phyloP scores from a whole-genome alignment of 805 yeast species.

The Zygoascus bituminiphila region DNA sequence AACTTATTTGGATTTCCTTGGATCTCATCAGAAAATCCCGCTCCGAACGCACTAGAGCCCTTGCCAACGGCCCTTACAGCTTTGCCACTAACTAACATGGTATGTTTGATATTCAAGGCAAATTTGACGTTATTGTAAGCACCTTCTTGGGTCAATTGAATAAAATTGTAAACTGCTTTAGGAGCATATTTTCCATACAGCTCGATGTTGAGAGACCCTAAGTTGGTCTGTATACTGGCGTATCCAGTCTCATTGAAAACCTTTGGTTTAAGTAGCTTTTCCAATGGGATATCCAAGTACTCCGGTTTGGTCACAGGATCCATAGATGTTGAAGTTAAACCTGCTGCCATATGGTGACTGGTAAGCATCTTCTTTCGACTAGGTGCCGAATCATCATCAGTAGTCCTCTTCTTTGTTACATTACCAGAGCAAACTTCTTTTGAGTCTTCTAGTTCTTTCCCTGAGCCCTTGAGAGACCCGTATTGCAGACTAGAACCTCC shows the following conservation, averaged over 20 bases:
- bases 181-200: constrained; percentile 22
- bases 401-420: neutral
- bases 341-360: constrained; percentile 23
- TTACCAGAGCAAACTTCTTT: neutral
- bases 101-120: constrained; percentile 27
- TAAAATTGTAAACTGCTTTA: constrained; percentile 24
- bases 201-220: constrained; percentile 22
- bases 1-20: neutral
- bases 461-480: neutral
- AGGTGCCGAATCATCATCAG: neutral
- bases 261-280: constrained; percentile 22
- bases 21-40: constrained; percentile 26
- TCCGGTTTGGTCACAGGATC: constrained; percentile 22
- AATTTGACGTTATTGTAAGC: constrained; percentile 26
- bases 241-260: constrained; percentile 23
- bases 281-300: constrained; percentile 18
- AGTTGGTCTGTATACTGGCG: constrained; percentile 22
- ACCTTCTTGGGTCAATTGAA: constrained; percentile 25
- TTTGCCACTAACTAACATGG: constrained; percentile 32
- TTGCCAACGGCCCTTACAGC: constrained; percentile 30
- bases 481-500: constrained; percentile 13
- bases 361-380: constrained; percentile 13
- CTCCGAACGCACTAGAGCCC: constrained; percentile 45
- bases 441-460: neutral
- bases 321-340: constrained; percentile 27